A percentile compares a stretch with the other conserved stretches of the same genome.
Evolutionary conservation across 202 grass and related monocot species (phyloP).

Genomic region (Zoysia matrella): DNA sequence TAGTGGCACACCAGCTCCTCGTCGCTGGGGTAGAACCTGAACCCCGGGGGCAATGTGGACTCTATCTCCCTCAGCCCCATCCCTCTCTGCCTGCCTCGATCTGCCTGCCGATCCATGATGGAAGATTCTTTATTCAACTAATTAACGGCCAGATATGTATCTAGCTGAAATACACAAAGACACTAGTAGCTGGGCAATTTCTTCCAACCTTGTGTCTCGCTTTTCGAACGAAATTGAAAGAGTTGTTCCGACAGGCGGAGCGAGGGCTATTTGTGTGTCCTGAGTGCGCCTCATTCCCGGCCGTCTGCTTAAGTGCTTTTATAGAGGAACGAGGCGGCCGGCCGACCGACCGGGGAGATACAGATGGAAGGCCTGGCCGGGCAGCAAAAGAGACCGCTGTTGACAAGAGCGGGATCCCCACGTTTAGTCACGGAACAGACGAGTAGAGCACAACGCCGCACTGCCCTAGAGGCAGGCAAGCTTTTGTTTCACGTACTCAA

Average conservation of each 20-base stretch:
- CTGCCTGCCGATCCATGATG: too few relatives aligned
- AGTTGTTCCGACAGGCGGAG: neutral
- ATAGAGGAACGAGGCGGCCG: conserved; percentile 28
- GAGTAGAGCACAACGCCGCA: neutral
- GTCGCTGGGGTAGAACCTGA: conserved; percentile 97
- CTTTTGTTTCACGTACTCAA: neutral
- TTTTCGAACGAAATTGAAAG: neutral
- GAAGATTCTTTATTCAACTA: neutral
- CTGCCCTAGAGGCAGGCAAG: neutral
- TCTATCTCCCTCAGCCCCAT: conserved; percentile 86
- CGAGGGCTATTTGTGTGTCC: neutral
- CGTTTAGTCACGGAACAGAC: conserved; percentile 31
- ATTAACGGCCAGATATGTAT: neutral
- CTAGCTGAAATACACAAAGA: neutral
- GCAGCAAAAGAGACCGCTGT: conserved; percentile 6
- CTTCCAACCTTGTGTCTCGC: neutral
- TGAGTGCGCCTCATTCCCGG: neutral
- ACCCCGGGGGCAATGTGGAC: conserved; percentile 87
- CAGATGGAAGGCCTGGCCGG: neutral
- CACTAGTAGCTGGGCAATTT: neutral
- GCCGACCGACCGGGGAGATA: neutral
- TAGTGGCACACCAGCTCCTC: conserved; percentile 98
- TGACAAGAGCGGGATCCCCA: conserved; percentile 29
- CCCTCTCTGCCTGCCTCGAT: neutral
- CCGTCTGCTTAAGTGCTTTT: neutral